Base-by-base conservation (phyloP, 345 rosid genomes). In the Eucalyptus leucophloia region DNA sequence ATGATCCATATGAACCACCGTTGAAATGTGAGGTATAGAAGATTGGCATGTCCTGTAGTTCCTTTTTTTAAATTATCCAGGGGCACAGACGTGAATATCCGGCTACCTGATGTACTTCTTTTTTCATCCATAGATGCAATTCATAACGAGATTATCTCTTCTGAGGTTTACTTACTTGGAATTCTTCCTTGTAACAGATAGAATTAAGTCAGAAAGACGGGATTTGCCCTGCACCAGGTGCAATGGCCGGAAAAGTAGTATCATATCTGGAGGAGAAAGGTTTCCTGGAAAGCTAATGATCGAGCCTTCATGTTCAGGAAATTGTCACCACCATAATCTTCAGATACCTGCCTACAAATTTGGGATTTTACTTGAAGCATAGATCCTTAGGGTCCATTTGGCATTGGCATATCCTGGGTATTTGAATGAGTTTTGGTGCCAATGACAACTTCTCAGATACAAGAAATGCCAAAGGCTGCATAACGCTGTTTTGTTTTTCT, bases 1-100 rank as follows among this genome's bases (percentile, higher is more conserved):
- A 98, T 92, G 99, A 98, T 88, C 98, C 98, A 7, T 97, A 98
- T 42, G 99, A 98, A 91, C 94, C 97, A 5, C 99, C 99, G 13
- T 87, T 96, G 92, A 95, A 94, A 26, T 95, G 98, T 51, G 99
- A 98, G 98, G 98, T 96, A 94, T 80, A 87, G 45, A 86, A 86
- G 62, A 37, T 17, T 7, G 26, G 65, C 88, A 21, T 50, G 69
- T 42, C 49, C 49, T 26, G 37, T 53, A 60, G 13, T 26, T 88
- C 49, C 49, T 72, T 45, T 86, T 34, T 77, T 2, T 3, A 19
- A 72, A 21, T 40, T 77, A 77, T 40, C 47, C 83, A 77, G 47
- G 83, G 83, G 67, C 21, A 34, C 49, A 13, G 47, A 77, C 16
- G 2, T 21, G 16, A 77, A 77, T 40, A 21, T 40, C 83, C 9